These are phyloP conservation scores for Rhododendron griersonianum DNA, from an alignment of 148 eudicot species.

Conservation along the genomic window DNA sequence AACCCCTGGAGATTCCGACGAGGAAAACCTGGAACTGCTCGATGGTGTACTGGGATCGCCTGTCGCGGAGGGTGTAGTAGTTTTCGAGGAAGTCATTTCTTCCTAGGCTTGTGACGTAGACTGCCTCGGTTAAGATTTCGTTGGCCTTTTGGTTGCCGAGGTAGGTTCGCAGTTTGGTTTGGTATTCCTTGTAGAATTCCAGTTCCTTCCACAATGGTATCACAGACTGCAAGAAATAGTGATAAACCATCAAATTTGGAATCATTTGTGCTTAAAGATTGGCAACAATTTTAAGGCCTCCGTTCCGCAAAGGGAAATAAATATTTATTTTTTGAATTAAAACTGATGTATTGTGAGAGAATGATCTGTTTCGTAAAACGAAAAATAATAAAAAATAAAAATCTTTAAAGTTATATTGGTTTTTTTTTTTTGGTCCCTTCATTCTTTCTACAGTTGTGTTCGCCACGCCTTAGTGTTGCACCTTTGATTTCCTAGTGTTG, in stretches of 20 bases:
- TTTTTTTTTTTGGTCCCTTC: too few relatives aligned
- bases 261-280: not conserved
- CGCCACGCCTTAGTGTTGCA: too few relatives aligned
- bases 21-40: constrained; percentile 24
- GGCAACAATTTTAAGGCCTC: not conserved
- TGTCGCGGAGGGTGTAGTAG: constrained; percentile 24
- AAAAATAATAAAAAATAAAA: too few relatives aligned
- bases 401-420: too few relatives aligned
- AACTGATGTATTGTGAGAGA: too few relatives aligned
- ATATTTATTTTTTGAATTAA: too few relatives aligned
- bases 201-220: constrained; percentile 35
- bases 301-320: too few relatives aligned
- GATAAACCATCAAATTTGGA: not conserved
- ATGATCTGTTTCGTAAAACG: too few relatives aligned
- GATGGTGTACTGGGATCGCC: constrained; percentile 13
- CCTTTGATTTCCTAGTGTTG: too few relatives aligned
- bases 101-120: constrained; percentile 34
- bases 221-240: constrained; percentile 25
- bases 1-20: constrained; percentile 9
- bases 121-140: constrained; percentile 17
- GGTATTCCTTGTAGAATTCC: constrained; percentile 37
- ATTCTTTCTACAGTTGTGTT: too few relatives aligned
- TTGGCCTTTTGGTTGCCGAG: constrained; percentile 30
- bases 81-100: constrained; percentile 47
- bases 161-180: constrained; percentile 21